These are phyloP conservation scores for Umbelopsis vinacea DNA, from an alignment of 192 early-diverging fungal species.

Conservation along the genomic window DNA sequence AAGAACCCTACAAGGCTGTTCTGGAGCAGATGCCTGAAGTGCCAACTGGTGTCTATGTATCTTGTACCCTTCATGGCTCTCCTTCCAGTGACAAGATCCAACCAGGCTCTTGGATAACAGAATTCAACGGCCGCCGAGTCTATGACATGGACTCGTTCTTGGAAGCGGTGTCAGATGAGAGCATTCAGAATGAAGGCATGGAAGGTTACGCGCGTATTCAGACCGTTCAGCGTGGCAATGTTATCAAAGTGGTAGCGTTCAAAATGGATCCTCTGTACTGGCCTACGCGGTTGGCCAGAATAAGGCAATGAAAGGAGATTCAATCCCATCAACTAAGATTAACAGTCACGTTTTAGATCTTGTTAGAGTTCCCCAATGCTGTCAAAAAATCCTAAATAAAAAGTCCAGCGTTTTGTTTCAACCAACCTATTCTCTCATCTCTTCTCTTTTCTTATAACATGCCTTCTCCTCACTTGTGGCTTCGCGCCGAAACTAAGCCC, in stretches of 20 bases:
- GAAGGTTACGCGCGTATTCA: constrained; percentile 50
- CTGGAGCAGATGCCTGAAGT: constrained; percentile 63
- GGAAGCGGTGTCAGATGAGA: constrained; percentile 44
- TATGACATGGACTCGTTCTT: constrained; percentile 65
- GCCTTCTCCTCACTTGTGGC: constrained; percentile 74
- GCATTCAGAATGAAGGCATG: neutral
- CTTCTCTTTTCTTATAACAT: neutral
- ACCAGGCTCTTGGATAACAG: constrained; percentile 75
- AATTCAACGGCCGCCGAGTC: constrained; percentile 64
- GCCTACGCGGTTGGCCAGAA: constrained; percentile 61
- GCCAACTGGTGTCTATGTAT: constrained; percentile 66
- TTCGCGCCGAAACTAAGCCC: constrained; percentile 97
- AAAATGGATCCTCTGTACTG: constrained; percentile 75
- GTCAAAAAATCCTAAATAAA: neutral
- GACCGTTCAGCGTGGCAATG: constrained; percentile 50
- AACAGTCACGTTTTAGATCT: constrained; percentile 18
- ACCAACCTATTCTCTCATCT: neutral
- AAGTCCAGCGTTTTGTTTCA: neutral
- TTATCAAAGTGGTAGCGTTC: constrained; percentile 67
- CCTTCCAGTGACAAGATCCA: constrained; percentile 58
- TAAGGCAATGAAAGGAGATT: constrained; percentile 18
- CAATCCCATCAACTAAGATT: neutral
- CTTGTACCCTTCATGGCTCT: constrained; percentile 62
- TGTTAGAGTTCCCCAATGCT: no score
- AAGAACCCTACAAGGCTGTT: constrained; percentile 70